phyloP scores from a whole-genome alignment of 2,329 filamentous ascomycete genomes.

The Ophiostoma perfectum region DNA sequence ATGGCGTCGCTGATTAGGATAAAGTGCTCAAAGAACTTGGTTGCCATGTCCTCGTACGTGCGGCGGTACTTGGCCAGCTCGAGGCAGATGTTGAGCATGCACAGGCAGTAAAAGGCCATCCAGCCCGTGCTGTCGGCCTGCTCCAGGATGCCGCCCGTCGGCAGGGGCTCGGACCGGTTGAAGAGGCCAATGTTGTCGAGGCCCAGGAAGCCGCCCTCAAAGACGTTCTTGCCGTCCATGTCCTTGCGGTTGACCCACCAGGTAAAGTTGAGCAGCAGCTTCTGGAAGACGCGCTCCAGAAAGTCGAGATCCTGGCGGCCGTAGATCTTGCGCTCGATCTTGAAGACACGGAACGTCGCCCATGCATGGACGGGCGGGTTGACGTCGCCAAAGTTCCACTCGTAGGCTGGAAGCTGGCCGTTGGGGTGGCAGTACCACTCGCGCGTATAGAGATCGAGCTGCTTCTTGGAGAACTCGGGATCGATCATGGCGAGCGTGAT shows the following conservation, averaged over 20 bases:
- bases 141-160: conserved; percentile 87
- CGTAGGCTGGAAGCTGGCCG: conserved; percentile 83
- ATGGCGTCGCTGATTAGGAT: conserved; percentile 97
- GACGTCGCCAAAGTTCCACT: conserved; percentile 98
- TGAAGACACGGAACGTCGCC: conserved; percentile 93
- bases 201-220: conserved; percentile 92
- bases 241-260: conserved; percentile 99
- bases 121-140: conserved; percentile 97
- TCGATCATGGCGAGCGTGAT: conserved; percentile 96
- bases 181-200: conserved; percentile 97
- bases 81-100: conserved; percentile 94
- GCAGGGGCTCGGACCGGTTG: conserved; percentile 91
- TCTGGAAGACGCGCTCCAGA: conserved; percentile 93
- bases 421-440: conserved; percentile 99
- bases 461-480: conserved; percentile 96
- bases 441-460: conserved; percentile 88
- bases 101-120: conserved; percentile 97
- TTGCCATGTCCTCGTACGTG: conserved; percentile 93
- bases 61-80: conserved; percentile 92
- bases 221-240: conserved; percentile 89
- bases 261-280: conserved; percentile 90
- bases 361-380: conserved; percentile 96
- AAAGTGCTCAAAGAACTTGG: conserved; percentile 98
- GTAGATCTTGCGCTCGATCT: conserved; percentile 97
- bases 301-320: conserved; percentile 93